Evolutionary conservation across 768 basidiomycete genomes (phyloP), one percentile per base, ranked within the genome.

Genomic region (Ramaria sp.): DNA sequence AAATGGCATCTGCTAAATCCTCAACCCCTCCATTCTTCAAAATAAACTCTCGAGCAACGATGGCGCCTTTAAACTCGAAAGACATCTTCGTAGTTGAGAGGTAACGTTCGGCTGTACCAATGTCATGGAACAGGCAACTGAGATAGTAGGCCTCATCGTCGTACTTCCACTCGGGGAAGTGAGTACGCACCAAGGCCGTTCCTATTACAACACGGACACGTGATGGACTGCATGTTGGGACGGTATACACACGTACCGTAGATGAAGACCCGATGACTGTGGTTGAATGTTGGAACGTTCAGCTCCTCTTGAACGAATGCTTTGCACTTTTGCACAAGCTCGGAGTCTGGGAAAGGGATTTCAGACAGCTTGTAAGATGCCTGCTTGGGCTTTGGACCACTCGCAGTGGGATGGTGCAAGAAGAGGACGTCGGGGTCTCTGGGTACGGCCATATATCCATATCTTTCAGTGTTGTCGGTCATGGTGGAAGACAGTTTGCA

Each of bases 31-130:
- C 72, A 4, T 65, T 62, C 27, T 70, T 60, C 22, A 75, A 61
- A 39, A 78, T 73, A 38, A 73, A 65, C 50, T 77, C 73, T 30
- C 76, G 71, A 34, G 75, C 77, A 12, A 78, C 69, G 50, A 78
- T 74, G 18, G 70, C 77, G 45, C 77, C 75, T 61, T 75, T 75
- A 67, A 76, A 78, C 64, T 79, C 78, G 60, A 79, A 78, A 13
- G 73, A 75, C 64, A 78, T 65, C 57, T 76, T 76, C n/a, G 78
- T 78, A 24, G 71, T 75, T n/a, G 70, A 58, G 44, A 77, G 66
- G 59, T 72, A 78, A 22, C 65, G 66, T 44, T 75, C 69, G 5
- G 73, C 74, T 3, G 74, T 74, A 43, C 77, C 77, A 44, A 78
- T 73, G 59, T 78, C 77, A 59, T 78, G 77, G 56, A 78, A 66